Conservation (phyloP, 257 asterid genomes). For the Ligustrum vulgare region DNA sequence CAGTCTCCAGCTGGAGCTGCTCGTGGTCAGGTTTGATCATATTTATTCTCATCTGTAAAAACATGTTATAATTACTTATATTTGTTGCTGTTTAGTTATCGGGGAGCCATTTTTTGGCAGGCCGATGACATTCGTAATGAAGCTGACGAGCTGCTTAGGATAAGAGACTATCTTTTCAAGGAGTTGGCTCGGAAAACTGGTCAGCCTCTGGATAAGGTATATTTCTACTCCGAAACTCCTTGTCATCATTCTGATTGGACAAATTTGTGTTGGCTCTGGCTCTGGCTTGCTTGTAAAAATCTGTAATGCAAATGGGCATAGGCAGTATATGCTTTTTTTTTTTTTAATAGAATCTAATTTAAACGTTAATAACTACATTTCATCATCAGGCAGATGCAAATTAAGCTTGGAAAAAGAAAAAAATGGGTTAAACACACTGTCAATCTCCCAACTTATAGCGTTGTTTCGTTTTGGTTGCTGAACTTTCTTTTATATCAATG, state of each 20-base stretch:
- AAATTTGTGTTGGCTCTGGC: background rate
- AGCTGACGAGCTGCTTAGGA: conserved; percentile 80
- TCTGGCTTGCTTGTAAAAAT: background rate
- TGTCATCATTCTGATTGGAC: background rate
- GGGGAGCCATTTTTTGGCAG: conserved; percentile 37
- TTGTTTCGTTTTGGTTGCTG: background rate
- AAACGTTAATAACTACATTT: background rate
- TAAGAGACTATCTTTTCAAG: conserved; percentile 85
- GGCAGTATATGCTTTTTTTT: background rate
- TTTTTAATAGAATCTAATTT: background rate
- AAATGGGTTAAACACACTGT: background rate
- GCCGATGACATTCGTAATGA: conserved; percentile 86
- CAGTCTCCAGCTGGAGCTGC: conserved; percentile 96
- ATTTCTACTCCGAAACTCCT: background rate
- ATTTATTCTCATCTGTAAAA: conserved; percentile 4
- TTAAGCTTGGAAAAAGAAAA: background rate
- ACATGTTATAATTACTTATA: background rate
- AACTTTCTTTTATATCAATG: background rate
- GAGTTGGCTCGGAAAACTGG: conserved; percentile 88
- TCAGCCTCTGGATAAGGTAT: conserved; percentile 79
- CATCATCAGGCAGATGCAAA: background rate
- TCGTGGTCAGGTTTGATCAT: conserved; percentile 78
- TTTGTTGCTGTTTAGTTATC: conserved; percentile 13
- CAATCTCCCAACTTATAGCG: background rate
- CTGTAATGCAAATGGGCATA: background rate